Conservation (phyloP, 495 filamentous ascomycete genomes). For the Friedmanniomyces simplex region DNA sequence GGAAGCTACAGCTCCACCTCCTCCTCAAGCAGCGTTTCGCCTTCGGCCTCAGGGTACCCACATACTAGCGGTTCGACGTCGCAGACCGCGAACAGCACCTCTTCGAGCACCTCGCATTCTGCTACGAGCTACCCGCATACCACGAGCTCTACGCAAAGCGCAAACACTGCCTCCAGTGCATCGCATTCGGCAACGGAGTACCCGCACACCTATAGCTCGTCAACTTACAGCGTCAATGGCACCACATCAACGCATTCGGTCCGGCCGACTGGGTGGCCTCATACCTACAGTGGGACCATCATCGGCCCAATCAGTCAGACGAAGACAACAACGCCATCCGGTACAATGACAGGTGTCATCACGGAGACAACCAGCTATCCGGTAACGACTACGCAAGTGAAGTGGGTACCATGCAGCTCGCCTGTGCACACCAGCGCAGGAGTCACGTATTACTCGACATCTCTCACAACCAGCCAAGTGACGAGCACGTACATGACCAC, state of each 20-base stretch:
- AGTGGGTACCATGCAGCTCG: neutral
- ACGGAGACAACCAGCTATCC: slow-evolving; percentile 1
- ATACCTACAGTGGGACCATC: neutral
- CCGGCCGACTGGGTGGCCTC: neutral
- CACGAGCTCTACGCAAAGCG: neutral
- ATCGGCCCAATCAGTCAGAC: neutral
- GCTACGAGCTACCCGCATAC: neutral
- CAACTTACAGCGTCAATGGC: neutral
- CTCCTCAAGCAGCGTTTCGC: neutral
- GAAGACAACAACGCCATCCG: neutral
- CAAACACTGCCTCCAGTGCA: neutral
- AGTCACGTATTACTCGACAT: slow-evolving; percentile 9
- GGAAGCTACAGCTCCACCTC: neutral
- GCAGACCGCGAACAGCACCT: neutral
- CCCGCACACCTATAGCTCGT: neutral
- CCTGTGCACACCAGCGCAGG: slow-evolving; percentile 1
- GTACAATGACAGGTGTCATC: neutral
- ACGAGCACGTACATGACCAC: slow-evolving; percentile 7
- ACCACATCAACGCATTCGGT: neutral
- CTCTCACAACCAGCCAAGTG: neutral
- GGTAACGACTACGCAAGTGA: neutral
- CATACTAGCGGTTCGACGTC: neutral
- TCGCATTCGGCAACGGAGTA: neutral
- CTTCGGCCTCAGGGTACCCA: neutral
- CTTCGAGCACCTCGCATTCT: neutral